Percentiles rank a stretch among this genome's conserved stretches.
phyloP scores from a whole-genome alignment of 2,329 filamentous ascomycete species.

The Fusarium stilboides region DNA sequence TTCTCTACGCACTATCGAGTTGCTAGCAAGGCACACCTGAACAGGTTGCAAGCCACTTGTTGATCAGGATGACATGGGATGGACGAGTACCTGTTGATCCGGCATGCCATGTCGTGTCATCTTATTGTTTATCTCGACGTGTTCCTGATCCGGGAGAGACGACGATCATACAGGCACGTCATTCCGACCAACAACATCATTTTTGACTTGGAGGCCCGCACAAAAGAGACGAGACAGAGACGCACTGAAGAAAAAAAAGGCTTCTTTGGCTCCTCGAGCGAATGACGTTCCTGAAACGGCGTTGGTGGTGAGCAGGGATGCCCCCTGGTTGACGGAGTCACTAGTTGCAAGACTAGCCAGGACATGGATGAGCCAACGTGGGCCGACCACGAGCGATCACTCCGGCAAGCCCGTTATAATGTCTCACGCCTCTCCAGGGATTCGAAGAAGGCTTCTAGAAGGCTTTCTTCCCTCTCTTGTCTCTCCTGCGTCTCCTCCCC shows the following conservation, averaged over 20 bases:
- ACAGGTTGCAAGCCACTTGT: slow-evolving; percentile 24
- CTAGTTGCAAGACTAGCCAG: slow-evolving; percentile 46
- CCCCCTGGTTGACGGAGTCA: slow-evolving; percentile 36
- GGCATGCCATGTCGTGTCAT: too few species aligned
- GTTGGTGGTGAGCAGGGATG: slow-evolving; percentile 40
- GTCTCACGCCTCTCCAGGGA: slow-evolving; percentile 47
- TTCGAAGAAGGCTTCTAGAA: slow-evolving; percentile 54
- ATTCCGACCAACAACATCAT: slow-evolving; percentile 6
- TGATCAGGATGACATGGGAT: too few species aligned
- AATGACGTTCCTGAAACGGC: slow-evolving; percentile 52
- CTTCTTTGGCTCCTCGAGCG: slow-evolving; percentile 25
- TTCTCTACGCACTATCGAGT: slow-evolving; percentile 27
- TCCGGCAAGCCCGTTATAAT: slow-evolving; percentile 53
- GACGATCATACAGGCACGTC: slow-evolving; percentile 36
- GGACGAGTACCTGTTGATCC: too few species aligned
- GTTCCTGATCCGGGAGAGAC: slow-evolving; percentile 7
- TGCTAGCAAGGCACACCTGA: slow-evolving; percentile 32
- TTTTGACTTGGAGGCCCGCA: slow-evolving; percentile 5
- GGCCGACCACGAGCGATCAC: slow-evolving; percentile 47
- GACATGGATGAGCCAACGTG: slow-evolving; percentile 43
- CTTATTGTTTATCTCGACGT: too few species aligned
- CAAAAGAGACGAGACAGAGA: slow-evolving; percentile 12
- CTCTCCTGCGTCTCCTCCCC: slow-evolving; percentile 17
- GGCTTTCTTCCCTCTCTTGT: slow-evolving; percentile 33
- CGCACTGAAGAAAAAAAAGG: slow-evolving; percentile 15